A percentile compares a stretch with the other conserved stretches of the same genome.
Conservation (phyloP, 2,329 filamentous ascomycete genomes). For the Penicillium sp. region DNA sequence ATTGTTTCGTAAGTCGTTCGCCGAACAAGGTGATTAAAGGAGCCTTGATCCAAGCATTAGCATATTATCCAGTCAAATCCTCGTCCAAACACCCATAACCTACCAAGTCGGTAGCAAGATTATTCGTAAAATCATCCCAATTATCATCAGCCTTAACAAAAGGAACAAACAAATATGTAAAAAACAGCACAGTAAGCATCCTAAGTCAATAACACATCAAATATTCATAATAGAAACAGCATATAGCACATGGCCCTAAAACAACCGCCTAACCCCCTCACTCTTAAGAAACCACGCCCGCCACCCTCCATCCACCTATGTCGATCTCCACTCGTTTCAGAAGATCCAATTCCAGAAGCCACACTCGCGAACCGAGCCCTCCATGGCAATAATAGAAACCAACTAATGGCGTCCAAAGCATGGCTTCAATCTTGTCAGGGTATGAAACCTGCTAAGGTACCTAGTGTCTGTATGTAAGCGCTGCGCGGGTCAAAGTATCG, state of each 20-base stretch:
- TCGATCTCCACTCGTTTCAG: neutral
- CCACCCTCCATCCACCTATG: neutral
- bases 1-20: constrained; percentile 51
- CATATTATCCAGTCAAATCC: no score
- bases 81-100: neutral
- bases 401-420: neutral
- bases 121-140: constrained; percentile 42
- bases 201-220: constrained; percentile 3
- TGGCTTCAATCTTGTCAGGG: neutral
- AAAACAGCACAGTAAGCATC: constrained; percentile 12
- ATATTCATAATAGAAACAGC: neutral
- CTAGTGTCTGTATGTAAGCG: constrained; percentile 16
- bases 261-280: neutral
- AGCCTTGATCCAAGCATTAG: constrained; percentile 21
- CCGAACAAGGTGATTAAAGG: constrained; percentile 46
- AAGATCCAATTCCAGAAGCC: neutral
- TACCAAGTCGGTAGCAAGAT: constrained; percentile 43
- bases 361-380: neutral
- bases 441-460: constrained; percentile 11
- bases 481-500: neutral
- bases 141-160: constrained; percentile 26
- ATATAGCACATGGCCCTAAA: neutral
- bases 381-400: neutral
- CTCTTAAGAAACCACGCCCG: constrained; percentile 1
- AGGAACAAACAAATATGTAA: constrained; percentile 19